phyloP scores from a whole-genome alignment of 352 stramenopile genomes.

The Phytopythium mirpurense region DNA sequence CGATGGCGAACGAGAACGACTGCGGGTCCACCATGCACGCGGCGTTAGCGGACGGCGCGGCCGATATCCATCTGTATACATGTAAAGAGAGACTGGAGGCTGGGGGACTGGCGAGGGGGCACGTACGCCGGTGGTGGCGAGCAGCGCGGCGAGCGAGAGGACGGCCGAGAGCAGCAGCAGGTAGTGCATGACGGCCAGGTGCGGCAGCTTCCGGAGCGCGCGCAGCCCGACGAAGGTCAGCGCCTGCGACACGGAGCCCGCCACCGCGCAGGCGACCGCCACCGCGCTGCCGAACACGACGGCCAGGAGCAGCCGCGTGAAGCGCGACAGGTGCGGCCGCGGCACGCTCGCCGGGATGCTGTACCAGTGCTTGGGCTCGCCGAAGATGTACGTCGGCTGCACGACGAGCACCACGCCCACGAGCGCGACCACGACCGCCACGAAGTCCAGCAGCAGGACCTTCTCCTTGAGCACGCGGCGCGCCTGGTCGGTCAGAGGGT shows the following conservation, averaged over 20 bases:
- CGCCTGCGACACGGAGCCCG: conserved; percentile 26
- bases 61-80: too few species aligned
- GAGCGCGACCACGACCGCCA: conserved; percentile 35
- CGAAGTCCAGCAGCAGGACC: conserved; percentile 24
- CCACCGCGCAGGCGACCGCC: conserved; percentile 23
- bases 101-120: too few species aligned
- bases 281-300: conserved; percentile 21
- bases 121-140: conserved; percentile 22
- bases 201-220: conserved; percentile 34
- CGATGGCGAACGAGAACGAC: conserved; percentile 21
- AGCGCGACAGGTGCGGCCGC: conserved; percentile 5
- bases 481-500: conserved; percentile 17
- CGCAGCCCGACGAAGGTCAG: conserved; percentile 39
- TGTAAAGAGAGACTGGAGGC: too few species aligned
- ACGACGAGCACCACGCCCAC: conserved; percentile 37
- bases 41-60: too few species aligned
- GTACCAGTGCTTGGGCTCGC: conserved; percentile 16
- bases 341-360: conserved; percentile 17
- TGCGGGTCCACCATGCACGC: too few species aligned
- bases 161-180: conserved; percentile 38
- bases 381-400: conserved; percentile 43
- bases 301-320: conserved; percentile 13
- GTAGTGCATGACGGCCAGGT: conserved; percentile 64
- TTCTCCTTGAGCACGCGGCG: conserved; percentile 35
- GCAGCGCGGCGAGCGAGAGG: conserved; percentile 24